A percentile compares a stretch with the other conserved stretches of the same genome.
These are phyloP conservation scores for Botryosphaeria dothidea DNA, from an alignment of 2,329 filamentous ascomycete genomes.

Conservation along the genomic window DNA sequence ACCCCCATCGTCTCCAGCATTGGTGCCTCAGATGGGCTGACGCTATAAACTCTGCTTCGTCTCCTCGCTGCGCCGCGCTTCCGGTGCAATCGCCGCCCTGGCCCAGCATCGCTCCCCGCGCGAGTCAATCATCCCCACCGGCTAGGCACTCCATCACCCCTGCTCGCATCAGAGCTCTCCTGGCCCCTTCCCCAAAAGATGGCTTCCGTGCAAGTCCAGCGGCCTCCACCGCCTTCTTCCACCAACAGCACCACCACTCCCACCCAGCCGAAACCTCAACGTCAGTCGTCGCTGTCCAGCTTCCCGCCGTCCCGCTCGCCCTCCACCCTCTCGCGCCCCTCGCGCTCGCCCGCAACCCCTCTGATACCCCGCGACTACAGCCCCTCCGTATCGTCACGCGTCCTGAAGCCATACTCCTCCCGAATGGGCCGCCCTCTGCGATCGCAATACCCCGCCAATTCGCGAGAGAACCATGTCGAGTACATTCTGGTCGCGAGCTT, in stretches of 20 bases:
- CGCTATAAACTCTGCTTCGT: neutral
- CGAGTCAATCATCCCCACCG: constrained; percentile 15
- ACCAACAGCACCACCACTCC: neutral
- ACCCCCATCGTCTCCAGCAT: constrained; percentile 4
- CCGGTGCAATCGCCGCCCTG: neutral
- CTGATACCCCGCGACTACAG: constrained; percentile 33
- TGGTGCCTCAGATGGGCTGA: neutral
- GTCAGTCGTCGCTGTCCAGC: constrained; percentile 44
- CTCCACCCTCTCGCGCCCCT: constrained; percentile 37
- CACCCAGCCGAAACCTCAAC: constrained; percentile 29
- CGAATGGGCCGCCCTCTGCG: constrained; percentile 35
- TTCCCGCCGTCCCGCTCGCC: constrained; percentile 42
- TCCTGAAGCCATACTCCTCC: constrained; percentile 29
- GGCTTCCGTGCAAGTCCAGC: constrained; percentile 31
- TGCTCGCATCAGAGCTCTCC: constrained; percentile 14
- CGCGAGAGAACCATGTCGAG: constrained; percentile 85
- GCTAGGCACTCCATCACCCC: constrained; percentile 7
- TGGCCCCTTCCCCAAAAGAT: constrained; percentile 23
- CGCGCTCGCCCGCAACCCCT: constrained; percentile 38
- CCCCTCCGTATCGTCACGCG: constrained; percentile 23
- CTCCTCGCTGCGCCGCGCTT: neutral
- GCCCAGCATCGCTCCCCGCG: neutral
- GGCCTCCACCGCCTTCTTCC: constrained; percentile 26
- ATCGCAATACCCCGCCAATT: constrained; percentile 51
- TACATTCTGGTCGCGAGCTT: constrained; percentile 98